phyloP scores from a whole-genome alignment of 2,329 filamentous ascomycete genomes.

The Hypoxylon sp. region DNA sequence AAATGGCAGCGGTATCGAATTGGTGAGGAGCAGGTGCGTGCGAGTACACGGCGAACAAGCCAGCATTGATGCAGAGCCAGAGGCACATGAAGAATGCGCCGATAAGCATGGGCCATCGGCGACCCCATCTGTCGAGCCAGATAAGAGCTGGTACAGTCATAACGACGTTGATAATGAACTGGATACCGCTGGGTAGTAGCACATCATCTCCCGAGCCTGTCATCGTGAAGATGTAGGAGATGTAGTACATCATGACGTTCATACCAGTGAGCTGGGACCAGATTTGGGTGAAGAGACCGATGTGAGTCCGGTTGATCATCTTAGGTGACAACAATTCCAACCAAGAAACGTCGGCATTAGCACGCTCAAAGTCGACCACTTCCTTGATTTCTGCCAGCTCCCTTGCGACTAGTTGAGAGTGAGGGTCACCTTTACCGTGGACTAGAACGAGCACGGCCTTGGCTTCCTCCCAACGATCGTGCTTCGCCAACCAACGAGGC shows the following conservation, averaged over 20 bases:
- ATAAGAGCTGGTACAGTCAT: constrained; percentile 83
- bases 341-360: constrained; percentile 76
- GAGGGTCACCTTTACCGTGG: constrained; percentile 73
- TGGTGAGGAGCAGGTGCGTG: constrained; percentile 50
- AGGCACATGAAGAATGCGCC: constrained; percentile 74
- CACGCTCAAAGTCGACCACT: constrained; percentile 78
- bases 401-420: constrained; percentile 72
- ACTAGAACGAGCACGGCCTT: constrained; percentile 65
- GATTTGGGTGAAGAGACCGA: constrained; percentile 79
- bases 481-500: constrained; percentile 64
- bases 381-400: constrained; percentile 81
- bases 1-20: constrained; percentile 58
- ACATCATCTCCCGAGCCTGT: constrained; percentile 72
- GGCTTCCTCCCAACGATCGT: constrained; percentile 61
- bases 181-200: constrained; percentile 75
- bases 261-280: constrained; percentile 83
- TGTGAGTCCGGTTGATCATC: constrained; percentile 80
- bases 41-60: constrained; percentile 59
- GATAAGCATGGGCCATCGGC: constrained; percentile 74
- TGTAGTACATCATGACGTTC: constrained; percentile 82
- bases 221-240: constrained; percentile 79
- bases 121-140: constrained; percentile 81
- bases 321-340: constrained; percentile 77
- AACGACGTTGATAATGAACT: constrained; percentile 83
- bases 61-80: constrained; percentile 62